Evolutionary conservation across 2,329 filamentous ascomycete genomes (phyloP).

Genomic region (Sporothrix sp.): DNA sequence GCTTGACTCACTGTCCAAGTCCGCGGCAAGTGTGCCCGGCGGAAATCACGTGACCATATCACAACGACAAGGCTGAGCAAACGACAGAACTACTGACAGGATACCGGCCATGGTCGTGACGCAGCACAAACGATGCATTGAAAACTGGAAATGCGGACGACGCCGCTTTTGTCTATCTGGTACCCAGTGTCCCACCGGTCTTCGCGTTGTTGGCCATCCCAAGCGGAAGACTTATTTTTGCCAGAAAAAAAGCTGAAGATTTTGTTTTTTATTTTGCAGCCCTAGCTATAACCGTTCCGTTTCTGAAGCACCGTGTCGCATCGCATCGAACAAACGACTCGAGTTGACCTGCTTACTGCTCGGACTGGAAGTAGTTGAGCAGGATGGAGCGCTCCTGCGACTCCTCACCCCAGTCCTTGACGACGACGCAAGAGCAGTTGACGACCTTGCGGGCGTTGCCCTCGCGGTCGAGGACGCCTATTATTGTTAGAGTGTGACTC

Average conservation of each 20-base stretch:
- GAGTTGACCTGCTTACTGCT: constrained; percentile 44
- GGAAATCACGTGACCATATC: too few relatives aligned
- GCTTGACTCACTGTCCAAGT: too few relatives aligned
- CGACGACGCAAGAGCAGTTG: constrained; percentile 99
- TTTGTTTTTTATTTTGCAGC: constrained; percentile 6
- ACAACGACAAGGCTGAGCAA: neutral
- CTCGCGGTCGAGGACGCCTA: constrained; percentile 97
- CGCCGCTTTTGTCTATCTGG: constrained; percentile 13
- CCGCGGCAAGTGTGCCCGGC: too few relatives aligned
- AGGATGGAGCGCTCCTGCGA: constrained; percentile 97
- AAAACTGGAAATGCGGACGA: neutral
- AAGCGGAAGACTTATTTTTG: neutral
- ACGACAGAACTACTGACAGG: neutral
- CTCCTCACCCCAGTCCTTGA: constrained; percentile 99
- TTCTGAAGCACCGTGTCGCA: neutral
- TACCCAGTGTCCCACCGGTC: constrained; percentile 11
- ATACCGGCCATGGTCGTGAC: too few relatives aligned
- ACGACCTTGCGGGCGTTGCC: constrained; percentile 99
- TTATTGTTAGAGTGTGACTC: neutral
- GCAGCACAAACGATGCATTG: too few relatives aligned
- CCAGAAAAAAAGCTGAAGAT: neutral
- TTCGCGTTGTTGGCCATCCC: neutral
- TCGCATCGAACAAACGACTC: constrained; percentile 2
- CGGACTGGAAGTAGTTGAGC: constrained; percentile 99
- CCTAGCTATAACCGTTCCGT: neutral